These are phyloP conservation scores for Adansonia madagascariensis DNA, from an alignment of 441 rosid species.

Conservation along the genomic window DNA sequence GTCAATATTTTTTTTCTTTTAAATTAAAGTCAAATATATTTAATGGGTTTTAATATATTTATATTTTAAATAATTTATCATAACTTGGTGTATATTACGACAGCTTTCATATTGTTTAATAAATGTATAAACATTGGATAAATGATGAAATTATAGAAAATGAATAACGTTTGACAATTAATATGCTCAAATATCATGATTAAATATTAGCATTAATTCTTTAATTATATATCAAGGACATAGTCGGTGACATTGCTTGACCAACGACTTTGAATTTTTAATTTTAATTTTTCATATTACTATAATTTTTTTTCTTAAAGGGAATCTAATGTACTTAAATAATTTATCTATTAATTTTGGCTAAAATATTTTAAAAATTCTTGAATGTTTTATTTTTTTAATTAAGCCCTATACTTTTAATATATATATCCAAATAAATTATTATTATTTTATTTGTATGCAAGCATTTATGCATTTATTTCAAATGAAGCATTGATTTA, in stretches of 20 bases:
- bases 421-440: too few species aligned
- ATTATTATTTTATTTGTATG: too few species aligned
- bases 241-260: neutral
- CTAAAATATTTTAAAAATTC: too few species aligned
- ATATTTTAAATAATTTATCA: neutral
- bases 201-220: neutral
- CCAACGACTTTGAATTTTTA: neutral
- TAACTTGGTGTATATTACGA: neutral
- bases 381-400: too few species aligned
- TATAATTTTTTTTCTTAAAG: neutral
- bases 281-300: neutral
- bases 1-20: neutral
- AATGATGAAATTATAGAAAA: neutral
- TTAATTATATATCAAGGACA: neutral
- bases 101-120: neutral
- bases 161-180: neutral
- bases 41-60: neutral
- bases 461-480: too few species aligned
- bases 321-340: neutral
- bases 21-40: neutral
- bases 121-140: neutral
- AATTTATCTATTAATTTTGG: neutral
- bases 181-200: neutral
- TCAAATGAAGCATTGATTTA: too few species aligned
- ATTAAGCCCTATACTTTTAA: too few species aligned